phyloP scores from a whole-genome alignment of 208 protist genomes.

The Wallacemonas sp. region DNA sequence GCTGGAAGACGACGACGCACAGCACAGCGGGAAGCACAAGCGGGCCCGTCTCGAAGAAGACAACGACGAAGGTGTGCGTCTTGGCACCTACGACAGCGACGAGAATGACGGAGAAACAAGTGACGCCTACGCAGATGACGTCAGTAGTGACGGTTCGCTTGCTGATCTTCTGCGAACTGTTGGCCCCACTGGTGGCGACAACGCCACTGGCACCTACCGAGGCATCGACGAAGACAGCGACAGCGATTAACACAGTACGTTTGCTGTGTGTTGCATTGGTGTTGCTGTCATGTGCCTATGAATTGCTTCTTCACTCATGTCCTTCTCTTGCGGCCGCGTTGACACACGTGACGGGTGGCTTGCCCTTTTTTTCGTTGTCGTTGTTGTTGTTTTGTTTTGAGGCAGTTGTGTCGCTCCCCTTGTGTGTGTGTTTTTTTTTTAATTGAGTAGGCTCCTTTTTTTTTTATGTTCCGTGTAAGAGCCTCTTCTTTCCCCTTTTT shows the following conservation, averaged over 20 bases:
- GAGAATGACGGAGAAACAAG: constrained; percentile 12
- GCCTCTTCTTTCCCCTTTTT: constrained; percentile 2
- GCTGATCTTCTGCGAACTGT: constrained; percentile 27
- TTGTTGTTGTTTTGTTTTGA: too few relatives aligned
- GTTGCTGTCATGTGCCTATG: too few relatives aligned
- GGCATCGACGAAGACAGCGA: constrained; percentile 38
- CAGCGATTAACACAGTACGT: constrained; percentile 9
- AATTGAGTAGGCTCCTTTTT: too few relatives aligned
- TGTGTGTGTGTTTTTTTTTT: constrained; percentile 1
- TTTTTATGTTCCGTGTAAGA: neutral
- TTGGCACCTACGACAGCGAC: neutral
- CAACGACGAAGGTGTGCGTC: constrained; percentile 11
- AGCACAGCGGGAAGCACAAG: constrained; percentile 18
- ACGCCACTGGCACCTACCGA: constrained; percentile 9
- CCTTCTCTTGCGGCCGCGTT: too few relatives aligned
- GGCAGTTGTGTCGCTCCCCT: neutral
- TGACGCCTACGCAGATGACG: constrained; percentile 33
- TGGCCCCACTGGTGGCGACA: constrained; percentile 8
- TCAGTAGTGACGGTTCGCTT: constrained; percentile 24
- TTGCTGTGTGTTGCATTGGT: too few relatives aligned
- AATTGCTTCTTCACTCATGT: too few relatives aligned
- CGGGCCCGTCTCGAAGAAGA: constrained; percentile 18
- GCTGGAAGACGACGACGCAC: constrained; percentile 50
- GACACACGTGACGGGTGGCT: neutral
- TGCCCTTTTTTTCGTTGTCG: neutral